Conservation (phyloP, 169 alveolate species). For the Fabrea salina region DNA sequence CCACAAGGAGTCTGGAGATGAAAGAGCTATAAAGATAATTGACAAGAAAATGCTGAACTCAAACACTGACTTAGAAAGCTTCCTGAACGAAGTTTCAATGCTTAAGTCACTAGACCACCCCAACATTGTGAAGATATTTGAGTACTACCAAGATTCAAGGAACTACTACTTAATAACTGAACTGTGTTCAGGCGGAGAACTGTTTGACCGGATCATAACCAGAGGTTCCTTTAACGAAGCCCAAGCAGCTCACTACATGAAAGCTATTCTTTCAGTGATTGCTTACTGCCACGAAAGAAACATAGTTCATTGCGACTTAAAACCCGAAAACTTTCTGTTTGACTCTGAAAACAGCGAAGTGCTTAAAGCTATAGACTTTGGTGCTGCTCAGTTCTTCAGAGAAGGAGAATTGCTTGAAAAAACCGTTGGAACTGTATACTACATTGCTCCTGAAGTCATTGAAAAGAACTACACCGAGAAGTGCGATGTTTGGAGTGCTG, state of each 20-base stretch:
- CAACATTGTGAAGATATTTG: conserved; percentile 63
- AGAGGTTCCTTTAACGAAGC: conserved; percentile 39
- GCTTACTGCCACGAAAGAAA: conserved; percentile 69
- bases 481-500: conserved; percentile 53
- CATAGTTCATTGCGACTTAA: conserved; percentile 83
- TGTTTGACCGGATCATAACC: conserved; percentile 92
- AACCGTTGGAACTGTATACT: conserved; percentile 51
- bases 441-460: conserved; percentile 49
- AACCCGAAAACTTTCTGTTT: conserved; percentile 86
- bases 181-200: conserved; percentile 94
- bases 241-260: conserved; percentile 56
- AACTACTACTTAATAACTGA: conserved; percentile 66
- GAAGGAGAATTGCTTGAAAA: conserved; percentile 51
- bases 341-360: conserved; percentile 44
- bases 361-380: conserved; percentile 63
- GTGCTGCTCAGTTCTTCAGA: conserved; percentile 40
- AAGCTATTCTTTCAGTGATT: conserved; percentile 75
- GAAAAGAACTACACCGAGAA: conserved; percentile 35
- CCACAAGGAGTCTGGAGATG: conserved; percentile 42
- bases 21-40: conserved; percentile 78
- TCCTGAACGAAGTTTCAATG: conserved; percentile 60
- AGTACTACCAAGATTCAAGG: conserved; percentile 57
- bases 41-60: conserved; percentile 55
- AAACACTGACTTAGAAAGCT: conserved; percentile 50
- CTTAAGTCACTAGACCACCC: conserved; percentile 67